A percentile compares a stretch with the other conserved stretches of the same genome.
phyloP scores from a whole-genome alignment of 805 yeast species.

The Metschnikowia continentalis region DNA sequence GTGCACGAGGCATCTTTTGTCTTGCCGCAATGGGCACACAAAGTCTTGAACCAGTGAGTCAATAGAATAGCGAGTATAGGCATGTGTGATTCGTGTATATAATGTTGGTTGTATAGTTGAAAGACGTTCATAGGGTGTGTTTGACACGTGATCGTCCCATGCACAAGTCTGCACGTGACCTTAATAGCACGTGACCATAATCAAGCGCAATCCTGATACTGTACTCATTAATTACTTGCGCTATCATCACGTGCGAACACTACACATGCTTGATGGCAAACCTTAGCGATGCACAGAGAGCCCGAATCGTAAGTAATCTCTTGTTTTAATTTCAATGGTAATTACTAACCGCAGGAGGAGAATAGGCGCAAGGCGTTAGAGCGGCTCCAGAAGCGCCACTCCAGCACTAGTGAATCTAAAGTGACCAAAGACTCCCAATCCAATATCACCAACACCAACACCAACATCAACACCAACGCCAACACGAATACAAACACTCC shows the following conservation, averaged over 20 bases:
- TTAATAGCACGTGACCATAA: too few species aligned
- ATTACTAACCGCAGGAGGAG: constrained; percentile 46
- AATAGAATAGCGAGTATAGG: not conserved
- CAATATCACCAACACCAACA: constrained; percentile 5
- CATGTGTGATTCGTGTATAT: not conserved
- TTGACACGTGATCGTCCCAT: too few species aligned
- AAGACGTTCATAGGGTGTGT: too few species aligned
- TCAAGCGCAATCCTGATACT: too few species aligned
- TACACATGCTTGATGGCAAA: constrained; percentile 6
- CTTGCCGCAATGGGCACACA: constrained; percentile 85
- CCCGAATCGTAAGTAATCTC: constrained; percentile 31
- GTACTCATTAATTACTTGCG: not conserved
- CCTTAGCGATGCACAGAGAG: constrained; percentile 32
- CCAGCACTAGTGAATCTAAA: not conserved
- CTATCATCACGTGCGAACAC: not conserved
- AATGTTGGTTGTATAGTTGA: too few species aligned
- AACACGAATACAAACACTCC: not conserved
- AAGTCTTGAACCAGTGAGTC: constrained; percentile 30
- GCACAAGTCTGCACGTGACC: too few species aligned
- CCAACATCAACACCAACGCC: not conserved
- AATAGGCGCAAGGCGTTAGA: constrained; percentile 62
- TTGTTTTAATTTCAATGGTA: too few species aligned
- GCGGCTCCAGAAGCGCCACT: constrained; percentile 34
- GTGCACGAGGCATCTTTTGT: constrained; percentile 88
- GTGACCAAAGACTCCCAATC: not conserved